Percentiles rank a stretch among this genome's conserved stretches.
Conservation (phyloP, 805 yeast genomes). For the Pichia nanzhaoensis region DNA sequence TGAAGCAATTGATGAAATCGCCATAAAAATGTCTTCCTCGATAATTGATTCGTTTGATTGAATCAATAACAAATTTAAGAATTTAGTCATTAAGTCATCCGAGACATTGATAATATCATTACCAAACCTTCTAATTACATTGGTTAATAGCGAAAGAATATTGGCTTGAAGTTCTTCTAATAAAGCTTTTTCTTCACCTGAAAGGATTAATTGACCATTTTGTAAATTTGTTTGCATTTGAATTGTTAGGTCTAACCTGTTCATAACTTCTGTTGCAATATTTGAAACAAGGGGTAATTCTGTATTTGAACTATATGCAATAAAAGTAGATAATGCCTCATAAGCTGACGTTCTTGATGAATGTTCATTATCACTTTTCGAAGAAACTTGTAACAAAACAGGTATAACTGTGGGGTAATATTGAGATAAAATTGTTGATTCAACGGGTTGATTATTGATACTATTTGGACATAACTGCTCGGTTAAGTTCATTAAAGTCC, state of each 20-base stretch:
- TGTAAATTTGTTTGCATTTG: constrained; percentile 44
- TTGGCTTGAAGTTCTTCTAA: constrained; percentile 87
- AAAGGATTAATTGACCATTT: constrained; percentile 15
- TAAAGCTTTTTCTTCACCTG: constrained; percentile 65
- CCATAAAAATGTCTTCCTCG: constrained; percentile 92
- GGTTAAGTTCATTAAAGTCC: constrained; percentile 88
- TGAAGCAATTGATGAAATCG: constrained; percentile 82
- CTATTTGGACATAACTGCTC: constrained; percentile 56
- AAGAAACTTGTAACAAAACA: constrained; percentile 60
- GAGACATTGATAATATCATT: constrained; percentile 58
- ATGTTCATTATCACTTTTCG: constrained; percentile 72
- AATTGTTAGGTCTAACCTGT: constrained; percentile 66
- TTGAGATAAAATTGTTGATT: constrained; percentile 62
- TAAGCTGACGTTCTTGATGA: constrained; percentile 93
- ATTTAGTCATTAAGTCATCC: constrained; percentile 78
- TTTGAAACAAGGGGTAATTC: constrained; percentile 62
- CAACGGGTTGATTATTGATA: constrained; percentile 47
- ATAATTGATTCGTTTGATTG: constrained; percentile 57
- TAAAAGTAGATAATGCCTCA: constrained; percentile 83
- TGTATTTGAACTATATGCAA: constrained; percentile 64
- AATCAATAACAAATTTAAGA: constrained; percentile 59
- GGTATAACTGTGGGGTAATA: constrained; percentile 68
- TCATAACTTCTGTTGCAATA: constrained; percentile 68
- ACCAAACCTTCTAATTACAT: constrained; percentile 76
- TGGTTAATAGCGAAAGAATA: constrained; percentile 69